Conservation (phyloP, 108 stramenopile genomes). For the Fragilaria radians region DNA sequence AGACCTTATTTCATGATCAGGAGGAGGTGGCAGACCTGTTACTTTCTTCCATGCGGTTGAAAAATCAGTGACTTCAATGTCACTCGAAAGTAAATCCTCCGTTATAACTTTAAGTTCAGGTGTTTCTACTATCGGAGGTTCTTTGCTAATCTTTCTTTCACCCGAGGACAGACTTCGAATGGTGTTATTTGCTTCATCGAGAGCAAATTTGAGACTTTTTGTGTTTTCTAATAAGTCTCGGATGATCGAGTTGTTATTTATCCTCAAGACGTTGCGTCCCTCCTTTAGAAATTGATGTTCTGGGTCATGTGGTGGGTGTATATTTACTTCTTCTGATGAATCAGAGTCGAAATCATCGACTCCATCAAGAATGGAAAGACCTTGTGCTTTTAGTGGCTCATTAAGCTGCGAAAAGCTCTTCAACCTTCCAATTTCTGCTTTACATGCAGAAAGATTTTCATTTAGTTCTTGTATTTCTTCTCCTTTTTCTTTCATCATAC, state of each 20-base stretch:
- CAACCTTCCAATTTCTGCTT: constrained; percentile 73
- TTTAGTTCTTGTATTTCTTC: constrained; percentile 42
- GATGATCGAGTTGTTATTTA: too few relatives aligned
- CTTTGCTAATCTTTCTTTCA: background rate
- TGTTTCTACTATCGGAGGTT: background rate
- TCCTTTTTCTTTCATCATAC: constrained; percentile 24
- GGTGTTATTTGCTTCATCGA: constrained; percentile 56
- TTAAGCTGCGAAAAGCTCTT: constrained; percentile 27
- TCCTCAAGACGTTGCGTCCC: too few relatives aligned
- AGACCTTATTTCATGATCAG: constrained; percentile 70
- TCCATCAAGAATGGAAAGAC: too few relatives aligned
- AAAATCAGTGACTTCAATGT: constrained; percentile 47
- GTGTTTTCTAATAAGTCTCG: too few relatives aligned
- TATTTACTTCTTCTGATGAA: too few relatives aligned
- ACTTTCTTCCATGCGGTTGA: constrained; percentile 73
- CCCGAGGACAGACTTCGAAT: constrained; percentile 7
- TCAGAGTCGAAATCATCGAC: too few relatives aligned
- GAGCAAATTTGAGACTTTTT: too few relatives aligned
- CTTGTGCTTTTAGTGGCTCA: too few relatives aligned
- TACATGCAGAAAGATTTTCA: constrained; percentile 54
- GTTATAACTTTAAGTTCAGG: constrained; percentile 5
- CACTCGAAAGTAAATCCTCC: constrained; percentile 18
- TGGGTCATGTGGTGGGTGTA: too few relatives aligned
- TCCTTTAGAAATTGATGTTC: too few relatives aligned
- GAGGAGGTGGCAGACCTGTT: constrained; percentile 70